Percentiles rank a stretch among this genome's conserved stretches.
phyloP scores from a whole-genome alignment of 192 early-diverging fungal species.

The Rhizophagus sp. region DNA sequence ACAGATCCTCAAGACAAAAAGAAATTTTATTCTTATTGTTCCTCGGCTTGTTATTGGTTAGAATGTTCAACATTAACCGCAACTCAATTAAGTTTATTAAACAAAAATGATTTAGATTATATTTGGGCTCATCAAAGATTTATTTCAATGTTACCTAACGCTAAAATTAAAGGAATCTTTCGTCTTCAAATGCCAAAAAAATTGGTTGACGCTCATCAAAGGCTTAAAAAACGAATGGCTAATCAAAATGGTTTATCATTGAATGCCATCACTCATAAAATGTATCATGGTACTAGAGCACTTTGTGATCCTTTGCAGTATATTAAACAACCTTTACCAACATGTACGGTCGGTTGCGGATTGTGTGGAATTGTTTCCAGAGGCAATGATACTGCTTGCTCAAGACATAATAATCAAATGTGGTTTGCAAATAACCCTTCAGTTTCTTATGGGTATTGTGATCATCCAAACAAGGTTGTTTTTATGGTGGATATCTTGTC shows the following conservation, averaged over 20 bases:
- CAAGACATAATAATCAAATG: not conserved
- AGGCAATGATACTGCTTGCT: not conserved
- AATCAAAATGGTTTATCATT: not conserved
- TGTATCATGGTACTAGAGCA: constrained; percentile 9
- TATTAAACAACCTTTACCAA: not conserved
- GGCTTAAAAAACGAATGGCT: not conserved
- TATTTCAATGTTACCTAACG: not conserved
- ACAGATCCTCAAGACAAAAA: not conserved
- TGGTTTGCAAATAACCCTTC: not conserved
- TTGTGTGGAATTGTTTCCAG: constrained; percentile 2
- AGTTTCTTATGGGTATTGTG: constrained; percentile 1
- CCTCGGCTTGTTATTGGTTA: not conserved
- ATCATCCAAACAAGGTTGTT: not conserved
- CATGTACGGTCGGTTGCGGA: not conserved
- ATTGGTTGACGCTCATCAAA: constrained; percentile 10
- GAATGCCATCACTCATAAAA: not conserved
- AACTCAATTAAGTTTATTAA: not conserved
- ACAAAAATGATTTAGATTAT: constrained; percentile 6
- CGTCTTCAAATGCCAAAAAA: constrained; percentile 10
- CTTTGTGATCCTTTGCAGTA: not conserved
- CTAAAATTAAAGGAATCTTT: constrained; percentile 9
- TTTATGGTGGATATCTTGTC: not conserved
- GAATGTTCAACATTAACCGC: not conserved
- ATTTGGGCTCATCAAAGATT: not conserved
- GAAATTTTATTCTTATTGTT: not conserved